Evolutionary conservation across 805 yeast genomes (phyloP).

Genomic region (Blastobotrys muscicola): DNA sequence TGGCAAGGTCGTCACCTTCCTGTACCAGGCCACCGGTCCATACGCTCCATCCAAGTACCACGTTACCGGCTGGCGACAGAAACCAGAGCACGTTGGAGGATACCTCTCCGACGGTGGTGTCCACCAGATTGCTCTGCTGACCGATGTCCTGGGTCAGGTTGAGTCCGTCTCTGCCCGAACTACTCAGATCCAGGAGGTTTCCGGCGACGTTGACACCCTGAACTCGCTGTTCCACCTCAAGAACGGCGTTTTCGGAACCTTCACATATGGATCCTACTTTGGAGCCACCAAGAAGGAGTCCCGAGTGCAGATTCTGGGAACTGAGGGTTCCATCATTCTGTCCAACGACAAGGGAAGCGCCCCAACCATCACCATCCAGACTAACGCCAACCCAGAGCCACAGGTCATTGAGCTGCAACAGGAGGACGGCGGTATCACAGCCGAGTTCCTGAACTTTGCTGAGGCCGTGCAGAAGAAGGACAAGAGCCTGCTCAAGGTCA

Average conservation of each 20-base stretch:
- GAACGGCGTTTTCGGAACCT: conserved; percentile 66
- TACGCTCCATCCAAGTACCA: conserved; percentile 40
- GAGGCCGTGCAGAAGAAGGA: conserved; percentile 56
- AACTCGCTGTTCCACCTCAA: conserved; percentile 57
- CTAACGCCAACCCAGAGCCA: conserved; percentile 21
- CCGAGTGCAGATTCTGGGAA: conserved; percentile 65
- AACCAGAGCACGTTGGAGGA: conserved; percentile 91
- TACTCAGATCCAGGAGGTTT: conserved; percentile 60
- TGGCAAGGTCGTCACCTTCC: conserved; percentile 43
- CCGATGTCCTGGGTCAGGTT: conserved; percentile 71
- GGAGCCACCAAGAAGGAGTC: conserved; percentile 71
- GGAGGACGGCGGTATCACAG: conserved; percentile 45
- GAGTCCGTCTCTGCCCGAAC: conserved; percentile 66
- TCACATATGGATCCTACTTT: conserved; percentile 78
- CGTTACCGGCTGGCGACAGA: conserved; percentile 74
- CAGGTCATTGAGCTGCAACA: conserved; percentile 22
- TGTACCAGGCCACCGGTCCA: conserved; percentile 39
- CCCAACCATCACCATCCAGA: conserved; percentile 19
- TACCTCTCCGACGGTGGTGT: conserved; percentile 93
- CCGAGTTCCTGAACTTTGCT: conserved; percentile 46
- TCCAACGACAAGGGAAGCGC: conserved; percentile 35
- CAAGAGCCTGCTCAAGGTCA: conserved; percentile 43
- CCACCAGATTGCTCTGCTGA: conserved; percentile 82
- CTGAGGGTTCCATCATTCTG: conserved; percentile 61
- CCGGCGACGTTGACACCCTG: conserved; percentile 77